Base-by-base conservation (phyloP, 140 eudicot genomes). In the Bidens hawaiensis region DNA sequence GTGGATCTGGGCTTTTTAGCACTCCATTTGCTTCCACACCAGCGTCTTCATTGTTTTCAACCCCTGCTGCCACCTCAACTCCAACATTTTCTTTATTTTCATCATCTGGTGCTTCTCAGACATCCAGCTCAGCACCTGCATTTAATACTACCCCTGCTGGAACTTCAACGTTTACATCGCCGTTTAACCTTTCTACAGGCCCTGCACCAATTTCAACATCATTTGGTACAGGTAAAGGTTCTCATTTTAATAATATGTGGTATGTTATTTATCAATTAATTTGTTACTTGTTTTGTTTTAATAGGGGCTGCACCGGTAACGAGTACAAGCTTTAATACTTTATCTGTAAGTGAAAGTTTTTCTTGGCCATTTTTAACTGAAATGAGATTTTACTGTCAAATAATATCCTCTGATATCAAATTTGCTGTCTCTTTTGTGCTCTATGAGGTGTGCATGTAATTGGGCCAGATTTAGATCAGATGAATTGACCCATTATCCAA, bases 291-390 rank as follows among this genome's bases (percentile, higher is more conserved):
- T 60, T 62, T 56, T 28, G 38, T 38, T 43, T 76, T 19, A 28
- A 57, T 61, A 90, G 97, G 97, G 63, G 88, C 95, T 75, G 94
- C 84, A 36, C 75, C 85, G 33, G 97, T 83, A 75, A 83, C 97
- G 7, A 93, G 95, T 43, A 81, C 94, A 46, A 90, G 97, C 77
- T 86, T 86, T 65, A 82, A 79, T 24, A 83, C 80, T 58, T 19
- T 71, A 72, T 78, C 95, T 21, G 97, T 90, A 72, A 90, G 95
- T 81, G 41, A 12, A 59, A 36, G 16, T 51, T 62, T 15, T 19
- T n/a, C 12, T 57, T 43, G 21, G 8, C 26, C 16, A 2, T 51
- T 31, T 25, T 33, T 51, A 2, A 69, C 10, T 13, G 14, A 23
- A 30, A 16, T 15, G 24, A 23, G 38, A 53, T 47, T 64, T 57